phyloP scores from a whole-genome alignment of 2,329 filamentous ascomycete species.

The Emericellopsis cladophorae region DNA sequence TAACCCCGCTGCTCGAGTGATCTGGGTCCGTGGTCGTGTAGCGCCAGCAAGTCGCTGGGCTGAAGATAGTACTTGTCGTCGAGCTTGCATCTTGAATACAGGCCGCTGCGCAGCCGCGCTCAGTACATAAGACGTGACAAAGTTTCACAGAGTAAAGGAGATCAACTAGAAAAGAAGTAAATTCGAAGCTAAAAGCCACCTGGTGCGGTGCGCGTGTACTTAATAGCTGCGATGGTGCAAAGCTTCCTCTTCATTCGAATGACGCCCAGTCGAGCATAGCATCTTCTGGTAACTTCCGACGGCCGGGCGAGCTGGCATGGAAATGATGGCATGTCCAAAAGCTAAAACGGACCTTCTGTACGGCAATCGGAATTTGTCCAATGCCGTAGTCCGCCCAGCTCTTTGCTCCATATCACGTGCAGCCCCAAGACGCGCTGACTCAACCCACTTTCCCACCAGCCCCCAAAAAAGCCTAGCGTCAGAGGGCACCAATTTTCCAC shows the following conservation, averaged over 20 bases:
- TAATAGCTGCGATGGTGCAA: not conserved
- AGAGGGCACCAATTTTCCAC: conserved; percentile 29
- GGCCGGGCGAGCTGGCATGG: not conserved
- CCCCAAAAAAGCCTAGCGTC: conserved; percentile 19
- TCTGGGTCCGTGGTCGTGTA: conserved; percentile 4
- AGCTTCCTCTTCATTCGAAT: not conserved
- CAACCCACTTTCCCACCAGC: conserved; percentile 5
- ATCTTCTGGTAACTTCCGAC: conserved; percentile 27
- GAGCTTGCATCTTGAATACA: conserved; percentile 23
- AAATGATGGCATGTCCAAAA: not conserved
- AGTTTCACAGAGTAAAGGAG: too few relatives aligned
- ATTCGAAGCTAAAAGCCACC: not conserved
- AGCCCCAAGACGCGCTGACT: conserved; percentile 13
- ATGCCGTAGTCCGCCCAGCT: too few relatives aligned
- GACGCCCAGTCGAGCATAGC: not conserved
- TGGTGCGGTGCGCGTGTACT: not conserved
- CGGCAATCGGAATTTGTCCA: too few relatives aligned
- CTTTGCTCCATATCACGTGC: conserved; percentile 17
- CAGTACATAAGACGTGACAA: too few relatives aligned
- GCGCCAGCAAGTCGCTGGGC: conserved; percentile 22
- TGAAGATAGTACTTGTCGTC: conserved; percentile 23
- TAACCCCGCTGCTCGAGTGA: conserved; percentile 6
- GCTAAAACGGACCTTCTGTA: too few relatives aligned
- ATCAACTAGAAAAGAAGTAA: too few relatives aligned
- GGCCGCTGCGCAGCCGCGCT: not conserved